Conservation (phyloP, 495 filamentous ascomycete species). For the Neurospora cerealis region DNA sequence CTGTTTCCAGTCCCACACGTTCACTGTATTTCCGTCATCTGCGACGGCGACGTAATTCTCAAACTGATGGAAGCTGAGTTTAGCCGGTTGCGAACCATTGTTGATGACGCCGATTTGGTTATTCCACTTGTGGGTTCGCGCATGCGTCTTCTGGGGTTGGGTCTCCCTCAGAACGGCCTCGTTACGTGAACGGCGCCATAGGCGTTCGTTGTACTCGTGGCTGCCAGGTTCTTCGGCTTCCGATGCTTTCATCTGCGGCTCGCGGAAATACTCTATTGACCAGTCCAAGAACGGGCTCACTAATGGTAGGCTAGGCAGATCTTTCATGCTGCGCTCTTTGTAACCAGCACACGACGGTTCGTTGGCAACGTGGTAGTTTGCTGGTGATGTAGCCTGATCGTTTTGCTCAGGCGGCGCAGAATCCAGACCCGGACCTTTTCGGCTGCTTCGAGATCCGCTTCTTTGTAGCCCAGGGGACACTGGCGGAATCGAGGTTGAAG, state of each 20-base stretch:
- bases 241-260: conserved; percentile 95
- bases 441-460: conserved; percentile 24
- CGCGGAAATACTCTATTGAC: conserved; percentile 97
- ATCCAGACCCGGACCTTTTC: conserved; percentile 54
- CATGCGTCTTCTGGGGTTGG: conserved; percentile 82
- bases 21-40: conserved; percentile 80
- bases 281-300: conserved; percentile 82
- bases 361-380: conserved; percentile 64
- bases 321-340: conserved; percentile 44
- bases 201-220: conserved; percentile 88
- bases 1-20: conserved; percentile 88
- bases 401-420: conserved; percentile 62
- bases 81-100: conserved; percentile 76
- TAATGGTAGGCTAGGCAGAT: conserved; percentile 57
- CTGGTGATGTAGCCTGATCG: conserved; percentile 56
- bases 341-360: conserved; percentile 69
- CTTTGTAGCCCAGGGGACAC: conserved; percentile 34
- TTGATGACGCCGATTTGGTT: conserved; percentile 66
- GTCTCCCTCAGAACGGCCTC: conserved; percentile 85
- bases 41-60: conserved; percentile 92
- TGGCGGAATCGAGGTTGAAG: conserved; percentile 18
- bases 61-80: conserved; percentile 95
- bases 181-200: conserved; percentile 90
- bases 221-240: conserved; percentile 95
- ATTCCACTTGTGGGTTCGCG: conserved; percentile 77